These are phyloP conservation scores for Xenosphaeropsis pyriputrescens DNA, from an alignment of 2,329 filamentous ascomycete species.

Conservation along the genomic window DNA sequence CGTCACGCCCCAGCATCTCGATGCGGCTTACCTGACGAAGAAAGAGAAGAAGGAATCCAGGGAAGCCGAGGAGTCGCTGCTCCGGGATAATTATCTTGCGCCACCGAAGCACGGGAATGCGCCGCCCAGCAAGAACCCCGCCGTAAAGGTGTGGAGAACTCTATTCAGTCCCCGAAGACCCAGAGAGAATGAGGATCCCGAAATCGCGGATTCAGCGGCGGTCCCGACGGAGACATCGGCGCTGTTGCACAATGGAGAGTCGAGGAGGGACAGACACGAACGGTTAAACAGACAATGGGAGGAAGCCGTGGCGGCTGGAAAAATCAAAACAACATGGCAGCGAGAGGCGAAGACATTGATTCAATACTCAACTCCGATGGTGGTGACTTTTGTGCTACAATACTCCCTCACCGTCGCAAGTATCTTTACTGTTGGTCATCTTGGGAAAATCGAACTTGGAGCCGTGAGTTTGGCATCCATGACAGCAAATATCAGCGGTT, in stretches of 20 bases:
- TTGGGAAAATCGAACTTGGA: slow-evolving; percentile 57
- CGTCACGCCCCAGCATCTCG: slow-evolving; percentile 40
- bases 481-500: slow-evolving; percentile 67
- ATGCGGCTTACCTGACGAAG: slow-evolving; percentile 31
- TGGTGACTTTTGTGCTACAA: slow-evolving; percentile 64
- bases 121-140: slow-evolving; percentile 15
- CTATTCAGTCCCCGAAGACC: slow-evolving; percentile 42
- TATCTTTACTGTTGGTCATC: slow-evolving; percentile 63
- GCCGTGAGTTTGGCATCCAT: slow-evolving; percentile 58
- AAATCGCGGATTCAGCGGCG: slow-evolving; percentile 12
- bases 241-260: slow-evolving; percentile 25
- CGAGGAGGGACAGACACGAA: slow-evolving; percentile 33
- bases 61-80: slow-evolving; percentile 41
- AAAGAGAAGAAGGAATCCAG: slow-evolving; percentile 40
- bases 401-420: slow-evolving; percentile 75
- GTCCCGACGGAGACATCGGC: slow-evolving; percentile 23
- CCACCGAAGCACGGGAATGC: slow-evolving; percentile 38
- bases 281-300: slow-evolving; percentile 66
- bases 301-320: slow-evolving; percentile 65
- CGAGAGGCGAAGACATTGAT: slow-evolving; percentile 72
- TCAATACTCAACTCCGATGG: slow-evolving; percentile 55
- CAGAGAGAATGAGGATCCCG: slow-evolving; percentile 23
- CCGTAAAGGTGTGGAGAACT: slow-evolving; percentile 23
- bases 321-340: slow-evolving; percentile 82
- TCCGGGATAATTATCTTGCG: slow-evolving; percentile 51